These are phyloP conservation scores for Penicillium bialowiezense DNA, from an alignment of 495 filamentous ascomycete genomes.

Conservation along the genomic window DNA sequence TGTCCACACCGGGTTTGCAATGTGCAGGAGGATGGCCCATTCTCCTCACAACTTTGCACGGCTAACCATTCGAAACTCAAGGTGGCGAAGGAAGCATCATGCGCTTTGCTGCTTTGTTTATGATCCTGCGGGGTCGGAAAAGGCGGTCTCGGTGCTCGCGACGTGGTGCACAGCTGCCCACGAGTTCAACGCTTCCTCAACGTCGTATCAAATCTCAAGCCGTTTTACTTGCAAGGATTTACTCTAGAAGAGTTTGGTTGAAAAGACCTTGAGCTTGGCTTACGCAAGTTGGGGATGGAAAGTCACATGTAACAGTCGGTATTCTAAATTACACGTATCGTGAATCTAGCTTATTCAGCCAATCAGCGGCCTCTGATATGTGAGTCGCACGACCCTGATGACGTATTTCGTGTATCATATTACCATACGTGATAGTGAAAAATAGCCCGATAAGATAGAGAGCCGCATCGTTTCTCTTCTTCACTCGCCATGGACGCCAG, in stretches of 20 bases:
- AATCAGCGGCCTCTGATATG: no score
- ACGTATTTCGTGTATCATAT: background rate
- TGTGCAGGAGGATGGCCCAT: background rate
- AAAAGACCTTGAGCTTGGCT: background rate
- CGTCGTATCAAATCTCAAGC: background rate
- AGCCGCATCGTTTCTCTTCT: background rate
- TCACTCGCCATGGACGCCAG: slow-evolving; percentile 7
- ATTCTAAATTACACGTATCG: background rate
- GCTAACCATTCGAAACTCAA: background rate
- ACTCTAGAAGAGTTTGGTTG: background rate
- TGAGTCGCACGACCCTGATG: background rate
- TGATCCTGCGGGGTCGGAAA: slow-evolving; percentile 6
- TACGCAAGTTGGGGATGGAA: background rate
- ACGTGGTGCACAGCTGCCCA: background rate
- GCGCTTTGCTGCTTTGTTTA: background rate
- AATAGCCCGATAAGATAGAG: slow-evolving; percentile 4
- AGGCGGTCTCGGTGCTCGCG: slow-evolving; percentile 2
- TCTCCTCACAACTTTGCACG: background rate
- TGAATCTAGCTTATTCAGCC: no score
- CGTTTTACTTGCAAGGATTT: background rate
- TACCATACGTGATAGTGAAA: background rate
- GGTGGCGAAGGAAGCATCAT: background rate
- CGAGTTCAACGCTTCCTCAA: background rate
- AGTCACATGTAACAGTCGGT: background rate
- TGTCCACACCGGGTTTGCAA: background rate